A percentile compares a stretch with the other conserved stretches of the same genome.
Evolutionary conservation across 2,329 filamentous ascomycete species (phyloP).

Genomic region (Fusarium goolgardi): DNA sequence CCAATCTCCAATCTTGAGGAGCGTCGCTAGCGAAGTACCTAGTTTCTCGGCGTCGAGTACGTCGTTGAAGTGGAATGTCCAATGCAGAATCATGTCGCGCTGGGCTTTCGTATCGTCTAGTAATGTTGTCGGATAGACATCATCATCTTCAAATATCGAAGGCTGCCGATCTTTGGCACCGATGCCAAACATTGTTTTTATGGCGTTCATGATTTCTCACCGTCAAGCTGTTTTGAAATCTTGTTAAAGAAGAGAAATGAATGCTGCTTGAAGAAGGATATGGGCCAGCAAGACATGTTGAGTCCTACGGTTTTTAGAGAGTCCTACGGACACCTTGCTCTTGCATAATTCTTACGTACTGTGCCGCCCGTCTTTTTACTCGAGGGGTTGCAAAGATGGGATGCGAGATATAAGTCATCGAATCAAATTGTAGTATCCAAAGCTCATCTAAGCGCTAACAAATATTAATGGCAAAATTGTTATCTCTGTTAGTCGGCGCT

Average conservation of each 20-base stretch:
- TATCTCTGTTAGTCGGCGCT: background rate
- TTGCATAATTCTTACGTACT: background rate
- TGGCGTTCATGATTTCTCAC: background rate
- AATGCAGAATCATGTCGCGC: background rate
- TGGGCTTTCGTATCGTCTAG: background rate
- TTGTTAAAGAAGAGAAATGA: accelerated
- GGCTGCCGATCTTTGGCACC: too few species aligned
- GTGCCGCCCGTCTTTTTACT: background rate
- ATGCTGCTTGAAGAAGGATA: too few species aligned
- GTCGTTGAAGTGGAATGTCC: background rate
- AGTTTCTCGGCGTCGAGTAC: background rate
- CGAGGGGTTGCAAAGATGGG: background rate
- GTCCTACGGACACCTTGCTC: background rate
- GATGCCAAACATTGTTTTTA: background rate
- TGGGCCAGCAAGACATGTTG: too few species aligned
- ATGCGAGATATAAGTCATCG: background rate
- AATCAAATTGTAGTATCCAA: background rate
- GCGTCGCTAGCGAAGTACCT: background rate
- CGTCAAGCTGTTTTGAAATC: too few species aligned
- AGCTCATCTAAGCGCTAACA: background rate
- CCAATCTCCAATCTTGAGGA: background rate
- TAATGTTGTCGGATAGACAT: background rate
- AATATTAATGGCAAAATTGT: background rate
- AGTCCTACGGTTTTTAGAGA: background rate
- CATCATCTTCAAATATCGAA: background rate